Conservation (phyloP, 2,329 filamentous ascomycete species). For the Cadophora sp. region DNA sequence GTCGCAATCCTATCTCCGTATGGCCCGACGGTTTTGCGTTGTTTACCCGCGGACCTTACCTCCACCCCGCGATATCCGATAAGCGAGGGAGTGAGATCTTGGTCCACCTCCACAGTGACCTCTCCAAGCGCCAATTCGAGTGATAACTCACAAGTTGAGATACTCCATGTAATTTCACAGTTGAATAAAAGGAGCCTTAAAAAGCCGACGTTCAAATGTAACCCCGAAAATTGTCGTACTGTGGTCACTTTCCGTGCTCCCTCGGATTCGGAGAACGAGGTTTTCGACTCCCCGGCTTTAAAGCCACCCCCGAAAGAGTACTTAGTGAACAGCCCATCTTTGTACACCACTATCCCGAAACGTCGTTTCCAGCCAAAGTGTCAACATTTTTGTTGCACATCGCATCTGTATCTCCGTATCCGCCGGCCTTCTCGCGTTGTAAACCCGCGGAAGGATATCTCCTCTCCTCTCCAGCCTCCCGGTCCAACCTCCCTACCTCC, state of each 20-base stretch:
- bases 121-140: background rate
- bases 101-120: background rate
- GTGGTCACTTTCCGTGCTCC: too few relatives aligned
- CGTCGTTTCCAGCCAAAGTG: background rate
- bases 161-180: too few relatives aligned
- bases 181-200: too few relatives aligned
- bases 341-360: background rate
- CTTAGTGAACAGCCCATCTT: too few relatives aligned
- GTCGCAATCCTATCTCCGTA: constrained; percentile 14
- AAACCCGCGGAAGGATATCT: background rate
- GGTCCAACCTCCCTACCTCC: background rate
- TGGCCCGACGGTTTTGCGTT: background rate
- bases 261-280: too few relatives aligned
- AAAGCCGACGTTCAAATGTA: too few relatives aligned
- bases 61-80: constrained; percentile 7
- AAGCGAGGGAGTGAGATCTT: background rate
- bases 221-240: too few relatives aligned
- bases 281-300: too few relatives aligned
- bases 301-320: too few relatives aligned
- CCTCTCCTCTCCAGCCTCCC: background rate
- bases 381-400: background rate
- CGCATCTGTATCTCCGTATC: constrained; percentile 7
- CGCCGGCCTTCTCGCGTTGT: constrained; percentile 1
- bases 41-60: constrained; percentile 2
- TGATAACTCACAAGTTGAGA: too few relatives aligned